Evolutionary conservation across 2,329 filamentous ascomycete species (phyloP).

Genomic region (Colletotrichum noveboracense): DNA sequence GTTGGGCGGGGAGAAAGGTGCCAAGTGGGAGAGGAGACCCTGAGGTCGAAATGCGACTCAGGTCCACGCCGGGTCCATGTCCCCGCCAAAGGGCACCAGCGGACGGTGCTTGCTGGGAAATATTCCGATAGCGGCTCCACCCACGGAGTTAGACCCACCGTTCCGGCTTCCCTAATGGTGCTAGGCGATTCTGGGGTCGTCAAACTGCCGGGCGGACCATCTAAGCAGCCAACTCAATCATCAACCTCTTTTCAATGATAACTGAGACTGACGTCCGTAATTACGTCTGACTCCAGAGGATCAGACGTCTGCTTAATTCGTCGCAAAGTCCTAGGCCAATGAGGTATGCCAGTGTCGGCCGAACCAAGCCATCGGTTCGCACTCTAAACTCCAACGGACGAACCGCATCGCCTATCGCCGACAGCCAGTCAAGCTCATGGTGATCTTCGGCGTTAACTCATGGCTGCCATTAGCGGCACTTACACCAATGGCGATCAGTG

Average conservation of each 20-base stretch:
- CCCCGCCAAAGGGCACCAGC: constrained; percentile 1
- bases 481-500: not conserved
- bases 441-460: constrained; percentile 6
- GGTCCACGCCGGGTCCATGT: constrained; percentile 2
- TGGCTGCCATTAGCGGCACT: not conserved
- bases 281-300: not conserved
- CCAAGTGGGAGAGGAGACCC: not conserved
- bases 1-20: not conserved
- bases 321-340: not conserved
- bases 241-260: not conserved
- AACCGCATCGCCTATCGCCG: constrained; percentile 15
- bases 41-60: constrained; percentile 14
- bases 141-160: not conserved
- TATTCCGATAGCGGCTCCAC: constrained; percentile 16
- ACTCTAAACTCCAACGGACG: not conserved
- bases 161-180: not conserved
- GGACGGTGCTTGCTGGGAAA: constrained; percentile 14
- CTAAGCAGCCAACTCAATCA: not conserved
- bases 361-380: not conserved
- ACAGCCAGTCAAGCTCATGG: not conserved
- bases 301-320: not conserved
- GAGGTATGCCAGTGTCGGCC: not conserved
- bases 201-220: not conserved
- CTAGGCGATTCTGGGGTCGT: not conserved
- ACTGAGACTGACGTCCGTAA: not conserved